phyloP scores from a whole-genome alignment of 2,329 filamentous ascomycete species.

The Botrytis porri region DNA sequence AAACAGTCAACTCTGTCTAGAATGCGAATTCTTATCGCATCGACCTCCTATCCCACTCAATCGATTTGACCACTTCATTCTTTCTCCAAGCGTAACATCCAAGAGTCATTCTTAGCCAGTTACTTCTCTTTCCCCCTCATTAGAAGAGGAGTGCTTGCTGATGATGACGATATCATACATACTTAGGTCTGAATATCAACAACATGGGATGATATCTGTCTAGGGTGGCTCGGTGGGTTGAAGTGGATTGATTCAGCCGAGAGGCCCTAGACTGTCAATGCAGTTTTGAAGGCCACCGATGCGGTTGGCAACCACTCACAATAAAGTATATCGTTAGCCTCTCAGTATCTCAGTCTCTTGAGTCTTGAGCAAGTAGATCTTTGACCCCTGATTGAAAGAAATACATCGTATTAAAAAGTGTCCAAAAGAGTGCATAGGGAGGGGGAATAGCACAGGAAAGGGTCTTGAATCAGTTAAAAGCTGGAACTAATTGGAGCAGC shows the following conservation, averaged over 20 bases:
- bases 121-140: neutral
- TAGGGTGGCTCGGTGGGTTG: neutral
- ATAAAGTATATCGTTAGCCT: neutral
- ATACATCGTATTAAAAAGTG: neutral
- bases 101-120: neutral
- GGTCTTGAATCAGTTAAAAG: neutral
- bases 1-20: neutral
- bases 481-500: neutral
- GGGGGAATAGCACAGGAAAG: neutral
- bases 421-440: neutral
- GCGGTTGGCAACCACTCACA: neutral
- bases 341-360: neutral
- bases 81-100: neutral
- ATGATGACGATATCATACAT: neutral
- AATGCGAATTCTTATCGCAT: neutral
- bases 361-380: neutral
- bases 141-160: neutral
- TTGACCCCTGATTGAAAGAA: neutral
- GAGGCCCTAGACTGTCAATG: neutral
- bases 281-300: neutral
- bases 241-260: conserved; percentile 2
- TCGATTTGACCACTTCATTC: neutral
- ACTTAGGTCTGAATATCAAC: neutral
- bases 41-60: too few relatives aligned
- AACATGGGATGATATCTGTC: conserved; percentile 3